Evolutionary conservation across 352 stramenopile species (phyloP).

Genomic region (Globisporangium camurandrum): DNA sequence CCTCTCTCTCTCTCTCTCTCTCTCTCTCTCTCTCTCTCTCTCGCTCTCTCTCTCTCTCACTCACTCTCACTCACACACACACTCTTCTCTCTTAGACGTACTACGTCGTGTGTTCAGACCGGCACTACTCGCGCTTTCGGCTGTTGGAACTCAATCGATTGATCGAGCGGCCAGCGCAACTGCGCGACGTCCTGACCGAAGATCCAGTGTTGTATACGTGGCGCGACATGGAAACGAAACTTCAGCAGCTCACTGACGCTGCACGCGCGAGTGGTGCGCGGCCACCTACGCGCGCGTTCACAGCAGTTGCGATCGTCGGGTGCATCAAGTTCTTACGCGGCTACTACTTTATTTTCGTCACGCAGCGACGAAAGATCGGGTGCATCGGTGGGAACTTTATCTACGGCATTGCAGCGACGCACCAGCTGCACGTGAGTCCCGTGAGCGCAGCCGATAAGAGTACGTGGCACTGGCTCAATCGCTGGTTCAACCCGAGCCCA

Average conservation of each 20-base stretch:
- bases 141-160: constrained; percentile 68
- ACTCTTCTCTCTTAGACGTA: constrained; percentile 16
- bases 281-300: constrained; percentile 63
- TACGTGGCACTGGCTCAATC: constrained; percentile 64
- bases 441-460: constrained; percentile 39
- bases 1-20: too few species aligned
- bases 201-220: constrained; percentile 64
- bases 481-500: constrained; percentile 77
- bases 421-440: constrained; percentile 83
- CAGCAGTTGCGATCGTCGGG: constrained; percentile 95
- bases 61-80: background rate
- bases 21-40: too few species aligned
- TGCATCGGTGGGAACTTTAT: constrained; percentile 95
- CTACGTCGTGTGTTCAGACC: constrained; percentile 82
- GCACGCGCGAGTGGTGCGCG: constrained; percentile 25
- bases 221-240: constrained; percentile 70
- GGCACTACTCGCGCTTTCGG: constrained; percentile 74
- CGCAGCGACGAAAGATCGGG: constrained; percentile 93
- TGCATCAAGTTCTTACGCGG: constrained; percentile 97
- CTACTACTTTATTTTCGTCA: constrained; percentile 99
- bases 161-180: constrained; percentile 41
- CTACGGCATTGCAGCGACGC: constrained; percentile 95
- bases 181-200: constrained; percentile 57
- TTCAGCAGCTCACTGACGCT: constrained; percentile 58
- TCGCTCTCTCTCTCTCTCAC: background rate